Base-by-base conservation (phyloP, 2,329 filamentous ascomycete species). In the Colletotrichum somersetense region DNA sequence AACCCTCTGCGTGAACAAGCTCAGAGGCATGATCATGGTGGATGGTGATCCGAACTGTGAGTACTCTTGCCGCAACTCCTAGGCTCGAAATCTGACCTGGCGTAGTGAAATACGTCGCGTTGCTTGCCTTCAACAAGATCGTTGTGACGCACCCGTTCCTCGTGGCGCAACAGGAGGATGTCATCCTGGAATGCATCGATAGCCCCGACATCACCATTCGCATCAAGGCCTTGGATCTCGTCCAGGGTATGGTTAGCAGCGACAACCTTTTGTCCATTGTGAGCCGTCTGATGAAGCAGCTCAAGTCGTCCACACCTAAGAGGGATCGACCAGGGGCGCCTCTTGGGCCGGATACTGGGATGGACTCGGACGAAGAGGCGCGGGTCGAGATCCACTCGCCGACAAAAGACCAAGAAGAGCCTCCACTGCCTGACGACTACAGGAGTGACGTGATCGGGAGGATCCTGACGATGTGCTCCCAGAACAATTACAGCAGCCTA, bases 141-240 rank as follows among this genome's bases (percentile, higher is more conserved):
- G 96, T 97, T 40, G 82, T 89, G 26, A 96, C 95, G 0, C 95
- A 99, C 79, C 93, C 96, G 3, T 91, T 92, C 79, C 88, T 99
- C 42, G 96, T 99, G 38, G 91, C 94, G 6, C 89, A 96, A 79
- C 96, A 99, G 79, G 94, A 97, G 80, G 96, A 98, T 81, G 96
- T 98, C 59, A 98, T 99, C 74, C 87, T 99, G 80, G 93, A 97
- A 77, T 99, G 96, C 79, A 94, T 99, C 77, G 96, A 98, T 80
- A 97, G 97, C 80, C 88, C 93, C 0, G 96, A 99, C 78, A 96
- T 99, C 72, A 97, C 95, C 5, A 99, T 99, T 78, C 92, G 96
- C 73, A 91, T 97, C 80, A 93, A 97, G 79, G 95, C 96, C 6
- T 86, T 99, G 46, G 95, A 98, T 76, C 87, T 99, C 33, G 95